A percentile compares a stretch with the other conserved stretches of the same genome.
phyloP scores from a whole-genome alignment of 2,329 filamentous ascomycete genomes.

The Colletotrichum godetiae region DNA sequence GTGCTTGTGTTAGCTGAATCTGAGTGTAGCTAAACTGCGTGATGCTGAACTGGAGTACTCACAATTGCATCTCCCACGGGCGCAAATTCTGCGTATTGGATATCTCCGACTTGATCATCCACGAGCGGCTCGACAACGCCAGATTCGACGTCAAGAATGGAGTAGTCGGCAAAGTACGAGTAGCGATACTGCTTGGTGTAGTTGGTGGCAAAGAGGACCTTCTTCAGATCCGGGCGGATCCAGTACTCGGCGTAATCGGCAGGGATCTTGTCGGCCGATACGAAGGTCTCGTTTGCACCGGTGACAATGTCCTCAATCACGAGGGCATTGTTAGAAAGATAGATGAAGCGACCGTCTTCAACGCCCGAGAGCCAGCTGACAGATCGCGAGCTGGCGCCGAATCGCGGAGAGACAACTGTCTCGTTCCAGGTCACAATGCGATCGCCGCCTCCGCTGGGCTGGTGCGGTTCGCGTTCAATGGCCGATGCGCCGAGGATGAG shows the following conservation, averaged over 20 bases:
- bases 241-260: slow-evolving; percentile 66
- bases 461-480: slow-evolving; percentile 63
- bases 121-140: slow-evolving; percentile 67
- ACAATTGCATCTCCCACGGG: slow-evolving; percentile 65
- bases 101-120: slow-evolving; percentile 69
- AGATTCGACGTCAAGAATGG: slow-evolving; percentile 70
- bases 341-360: slow-evolving; percentile 72
- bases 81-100: slow-evolving; percentile 74
- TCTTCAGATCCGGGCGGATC: slow-evolving; percentile 69
- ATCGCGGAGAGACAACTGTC: slow-evolving; percentile 59
- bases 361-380: slow-evolving; percentile 69
- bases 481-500: slow-evolving; percentile 40
- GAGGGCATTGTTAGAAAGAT: slow-evolving; percentile 61
- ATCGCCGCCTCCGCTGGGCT: slow-evolving; percentile 66
- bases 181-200: slow-evolving; percentile 76
- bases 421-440: slow-evolving; percentile 71
- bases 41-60: neutral
- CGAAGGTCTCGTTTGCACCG: slow-evolving; percentile 65
- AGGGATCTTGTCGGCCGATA: slow-evolving; percentile 68
- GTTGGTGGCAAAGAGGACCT: slow-evolving; percentile 72
- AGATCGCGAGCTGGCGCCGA: slow-evolving; percentile 58
- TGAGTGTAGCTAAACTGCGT: neutral
- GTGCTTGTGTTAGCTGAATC: neutral
- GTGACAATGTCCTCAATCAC: slow-evolving; percentile 72
- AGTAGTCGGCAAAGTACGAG: slow-evolving; percentile 76